These are phyloP conservation scores for Pythium pyrilobum DNA, from an alignment of 352 stramenopile genomes.

Conservation along the genomic window DNA sequence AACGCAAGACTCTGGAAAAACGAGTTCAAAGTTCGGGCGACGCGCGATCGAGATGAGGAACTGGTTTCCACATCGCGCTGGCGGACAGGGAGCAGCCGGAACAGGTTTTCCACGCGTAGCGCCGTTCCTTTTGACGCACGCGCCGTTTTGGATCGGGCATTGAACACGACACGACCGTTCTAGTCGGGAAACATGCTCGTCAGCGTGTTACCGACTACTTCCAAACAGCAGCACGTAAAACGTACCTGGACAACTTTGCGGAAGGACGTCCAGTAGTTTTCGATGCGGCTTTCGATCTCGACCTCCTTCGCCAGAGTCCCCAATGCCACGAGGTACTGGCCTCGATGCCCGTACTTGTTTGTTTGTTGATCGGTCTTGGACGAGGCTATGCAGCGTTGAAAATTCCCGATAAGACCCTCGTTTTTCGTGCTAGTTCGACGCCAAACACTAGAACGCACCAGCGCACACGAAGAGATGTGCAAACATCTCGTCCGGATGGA, in stretches of 20 bases:
- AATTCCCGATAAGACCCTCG: not conserved
- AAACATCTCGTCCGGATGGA: conserved; percentile 43
- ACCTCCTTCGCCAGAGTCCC: conserved; percentile 31
- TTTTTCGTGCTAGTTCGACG: not conserved
- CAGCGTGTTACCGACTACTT: not conserved
- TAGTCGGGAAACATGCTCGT: too few relatives aligned
- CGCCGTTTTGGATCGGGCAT: conserved; percentile 28
- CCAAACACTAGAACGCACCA: conserved; percentile 19
- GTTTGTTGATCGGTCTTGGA: conserved; percentile 17
- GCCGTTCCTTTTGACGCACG: conserved; percentile 33
- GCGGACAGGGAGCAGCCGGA: conserved; percentile 54
- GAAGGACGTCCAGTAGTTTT: conserved; percentile 49
- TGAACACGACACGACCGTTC: conserved; percentile 52
- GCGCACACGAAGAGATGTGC: conserved; percentile 38
- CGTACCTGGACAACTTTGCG: conserved; percentile 46
- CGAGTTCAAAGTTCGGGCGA: conserved; percentile 34
- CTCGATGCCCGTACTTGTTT: conserved; percentile 35
- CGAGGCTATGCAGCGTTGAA: conserved; percentile 29
- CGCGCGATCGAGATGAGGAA: conserved; percentile 21
- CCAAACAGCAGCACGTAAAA: not conserved
- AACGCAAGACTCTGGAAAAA: conserved; percentile 59
- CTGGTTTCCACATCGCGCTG: conserved; percentile 36
- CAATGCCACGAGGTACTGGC: conserved; percentile 51
- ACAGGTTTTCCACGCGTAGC: conserved; percentile 47
- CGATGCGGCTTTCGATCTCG: conserved; percentile 60